Conservation (phyloP, 2,329 filamentous ascomycete genomes). For the Fusarium floridanum region DNA sequence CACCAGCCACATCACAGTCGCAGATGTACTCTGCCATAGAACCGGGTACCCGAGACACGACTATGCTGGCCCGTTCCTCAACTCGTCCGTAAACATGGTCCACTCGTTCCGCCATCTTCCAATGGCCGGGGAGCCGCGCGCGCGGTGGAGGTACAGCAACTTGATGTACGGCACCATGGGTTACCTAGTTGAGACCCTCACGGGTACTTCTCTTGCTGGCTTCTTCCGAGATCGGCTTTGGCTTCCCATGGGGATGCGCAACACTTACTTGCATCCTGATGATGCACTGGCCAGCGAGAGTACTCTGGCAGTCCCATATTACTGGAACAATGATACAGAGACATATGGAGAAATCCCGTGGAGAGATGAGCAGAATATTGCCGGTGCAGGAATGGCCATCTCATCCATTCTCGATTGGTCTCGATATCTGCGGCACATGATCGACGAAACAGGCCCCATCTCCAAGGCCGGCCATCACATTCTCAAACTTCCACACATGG, state of each 20-base stretch:
- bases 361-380: slow-evolving; percentile 21
- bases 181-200: slow-evolving; percentile 56
- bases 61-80: slow-evolving; percentile 27
- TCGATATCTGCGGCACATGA: slow-evolving; percentile 51
- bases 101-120: slow-evolving; percentile 58
- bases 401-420: slow-evolving; percentile 56
- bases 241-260: slow-evolving; percentile 58
- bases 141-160: slow-evolving; percentile 61
- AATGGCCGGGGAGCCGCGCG: slow-evolving; percentile 57
- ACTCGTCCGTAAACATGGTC: slow-evolving; percentile 43
- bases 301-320: slow-evolving; percentile 55
- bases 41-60: slow-evolving; percentile 61
- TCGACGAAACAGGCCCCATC: slow-evolving; percentile 45
- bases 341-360: slow-evolving; percentile 43
- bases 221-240: slow-evolving; percentile 57
- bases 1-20: slow-evolving; percentile 61
- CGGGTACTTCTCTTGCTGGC: slow-evolving; percentile 50
- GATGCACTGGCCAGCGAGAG: slow-evolving; percentile 33
- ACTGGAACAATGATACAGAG: slow-evolving; percentile 50
- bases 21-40: slow-evolving; percentile 64
- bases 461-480: slow-evolving; percentile 43
- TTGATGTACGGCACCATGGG: slow-evolving; percentile 60
- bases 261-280: slow-evolving; percentile 50
- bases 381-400: slow-evolving; percentile 56
- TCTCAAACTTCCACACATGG: slow-evolving; percentile 43